These are phyloP conservation scores for Huntiella omanensis DNA, from an alignment of 2,329 filamentous ascomycete species.

Conservation along the genomic window DNA sequence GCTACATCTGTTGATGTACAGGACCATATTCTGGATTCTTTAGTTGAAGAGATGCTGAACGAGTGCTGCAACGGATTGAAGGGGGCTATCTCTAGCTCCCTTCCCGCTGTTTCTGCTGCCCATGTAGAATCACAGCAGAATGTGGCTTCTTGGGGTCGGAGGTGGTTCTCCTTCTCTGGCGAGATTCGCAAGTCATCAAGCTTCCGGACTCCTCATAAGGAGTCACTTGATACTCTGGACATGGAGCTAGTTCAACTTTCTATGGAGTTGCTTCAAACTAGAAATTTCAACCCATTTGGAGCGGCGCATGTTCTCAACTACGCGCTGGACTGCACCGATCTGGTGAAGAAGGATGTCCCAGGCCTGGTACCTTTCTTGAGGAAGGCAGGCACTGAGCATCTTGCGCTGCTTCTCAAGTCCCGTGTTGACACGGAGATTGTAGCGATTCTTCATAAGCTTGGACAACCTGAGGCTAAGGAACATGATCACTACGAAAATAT, in stretches of 20 bases:
- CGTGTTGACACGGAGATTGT: conserved; percentile 50
- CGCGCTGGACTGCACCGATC: conserved; percentile 6
- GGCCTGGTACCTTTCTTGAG: conserved; percentile 7
- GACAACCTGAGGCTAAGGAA: conserved; percentile 18
- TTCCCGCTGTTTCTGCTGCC: conserved; percentile 66
- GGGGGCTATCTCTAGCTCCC: conserved; percentile 46
- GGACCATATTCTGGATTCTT: conserved; percentile 14
- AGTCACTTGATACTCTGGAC: conserved; percentile 16
- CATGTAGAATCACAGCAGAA: conserved; percentile 52
- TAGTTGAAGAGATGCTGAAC: conserved; percentile 21
- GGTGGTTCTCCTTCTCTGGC: conserved; percentile 36
- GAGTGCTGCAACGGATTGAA: conserved; percentile 30
- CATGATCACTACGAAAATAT: conserved; percentile 20
- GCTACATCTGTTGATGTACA: not conserved
- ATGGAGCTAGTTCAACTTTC: conserved; percentile 14
- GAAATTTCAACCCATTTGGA: conserved; percentile 39
- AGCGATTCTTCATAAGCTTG: conserved; percentile 41
- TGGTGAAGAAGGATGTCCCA: conserved; percentile 3
- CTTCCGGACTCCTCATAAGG: not conserved
- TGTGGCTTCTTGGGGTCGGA: conserved; percentile 45
- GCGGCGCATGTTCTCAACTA: conserved; percentile 26
- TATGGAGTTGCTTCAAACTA: conserved; percentile 25
- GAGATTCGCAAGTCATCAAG: not conserved
- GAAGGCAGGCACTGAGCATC: conserved; percentile 2
- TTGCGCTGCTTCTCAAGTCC: conserved; percentile 34